Conservation (phyloP, 148 eudicot genomes). For the Suaeda aralocaspica region DNA sequence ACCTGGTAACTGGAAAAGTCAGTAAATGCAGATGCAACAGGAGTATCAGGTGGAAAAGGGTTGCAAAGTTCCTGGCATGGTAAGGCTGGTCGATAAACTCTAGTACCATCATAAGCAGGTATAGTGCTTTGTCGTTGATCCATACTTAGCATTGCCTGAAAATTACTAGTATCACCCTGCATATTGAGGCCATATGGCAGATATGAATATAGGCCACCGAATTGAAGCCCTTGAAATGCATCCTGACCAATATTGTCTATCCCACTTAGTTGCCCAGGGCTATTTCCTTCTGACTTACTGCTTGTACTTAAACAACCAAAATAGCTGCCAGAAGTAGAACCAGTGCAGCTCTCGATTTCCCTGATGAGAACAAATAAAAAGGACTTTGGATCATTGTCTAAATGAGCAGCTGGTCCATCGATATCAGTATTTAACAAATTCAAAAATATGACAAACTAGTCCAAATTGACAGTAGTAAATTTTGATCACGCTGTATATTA, state of each 20-base stretch:
- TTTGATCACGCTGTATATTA: not conserved
- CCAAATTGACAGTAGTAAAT: not conserved
- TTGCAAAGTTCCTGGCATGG: conserved; percentile 18
- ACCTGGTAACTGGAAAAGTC: conserved; percentile 31
- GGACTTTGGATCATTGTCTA: not conserved
- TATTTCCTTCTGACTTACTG: conserved; percentile 24
- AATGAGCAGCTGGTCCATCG: not conserved
- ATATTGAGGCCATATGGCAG: conserved; percentile 20
- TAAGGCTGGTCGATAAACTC: conserved; percentile 24
- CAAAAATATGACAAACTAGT: not conserved
- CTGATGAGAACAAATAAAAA: conserved; percentile 6
- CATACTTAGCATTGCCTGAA: conserved; percentile 22
- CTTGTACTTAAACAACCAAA: conserved; percentile 25
- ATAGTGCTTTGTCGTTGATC: conserved; percentile 20
- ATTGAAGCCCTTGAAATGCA: conserved; percentile 28
- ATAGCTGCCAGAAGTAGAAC: conserved; percentile 29
- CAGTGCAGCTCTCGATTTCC: conserved; percentile 34
- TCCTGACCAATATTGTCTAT: conserved; percentile 29
- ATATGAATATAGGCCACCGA: conserved; percentile 24
- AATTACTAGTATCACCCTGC: conserved; percentile 16
- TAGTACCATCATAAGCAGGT: conserved; percentile 22
- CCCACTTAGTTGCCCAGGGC: conserved; percentile 30
- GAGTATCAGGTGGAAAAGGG: conserved; percentile 22
- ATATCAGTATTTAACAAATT: not conserved
- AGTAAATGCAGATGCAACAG: conserved; percentile 24